A percentile compares a stretch with the other conserved stretches of the same genome.
Conservation (phyloP, 768 basidiomycete species). For the Lactarius hatsudake region DNA sequence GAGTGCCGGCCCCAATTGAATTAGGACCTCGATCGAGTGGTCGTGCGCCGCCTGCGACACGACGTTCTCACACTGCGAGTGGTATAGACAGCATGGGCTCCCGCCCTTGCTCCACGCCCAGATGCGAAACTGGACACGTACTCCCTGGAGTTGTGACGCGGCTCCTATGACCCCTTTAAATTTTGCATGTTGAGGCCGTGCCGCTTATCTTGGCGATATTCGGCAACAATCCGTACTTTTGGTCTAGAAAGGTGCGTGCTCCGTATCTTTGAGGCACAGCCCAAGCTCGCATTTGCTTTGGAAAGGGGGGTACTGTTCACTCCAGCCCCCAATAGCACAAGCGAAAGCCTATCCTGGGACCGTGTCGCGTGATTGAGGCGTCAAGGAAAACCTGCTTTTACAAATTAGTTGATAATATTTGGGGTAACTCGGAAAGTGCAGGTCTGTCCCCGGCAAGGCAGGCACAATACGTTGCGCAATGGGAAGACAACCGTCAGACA, state of each 20-base stretch:
- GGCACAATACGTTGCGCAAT: no score
- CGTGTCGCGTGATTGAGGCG: neutral
- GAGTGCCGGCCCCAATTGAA: no score
- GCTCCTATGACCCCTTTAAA: neutral
- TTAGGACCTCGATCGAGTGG: no score
- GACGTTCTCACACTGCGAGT: neutral
- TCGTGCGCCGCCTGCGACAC: no score
- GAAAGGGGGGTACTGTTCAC: neutral
- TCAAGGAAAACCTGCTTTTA: neutral
- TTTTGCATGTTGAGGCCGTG: no score
- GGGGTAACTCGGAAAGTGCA: no score
- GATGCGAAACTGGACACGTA: neutral
- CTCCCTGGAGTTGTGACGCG: neutral
- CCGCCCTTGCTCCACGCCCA: neutral
- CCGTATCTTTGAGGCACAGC: neutral
- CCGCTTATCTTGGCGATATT: no score
- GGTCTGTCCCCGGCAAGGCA: no score
- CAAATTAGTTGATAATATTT: no score
- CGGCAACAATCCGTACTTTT: neutral
- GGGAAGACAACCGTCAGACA: no score
- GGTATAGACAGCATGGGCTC: neutral
- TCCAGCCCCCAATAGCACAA: neutral
- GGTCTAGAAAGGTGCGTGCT: neutral
- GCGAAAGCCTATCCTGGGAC: neutral
- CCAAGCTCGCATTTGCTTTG: neutral